Conservation (phyloP, 2,329 filamentous ascomycete genomes). For the Mycosphaerelloides madeirae region DNA sequence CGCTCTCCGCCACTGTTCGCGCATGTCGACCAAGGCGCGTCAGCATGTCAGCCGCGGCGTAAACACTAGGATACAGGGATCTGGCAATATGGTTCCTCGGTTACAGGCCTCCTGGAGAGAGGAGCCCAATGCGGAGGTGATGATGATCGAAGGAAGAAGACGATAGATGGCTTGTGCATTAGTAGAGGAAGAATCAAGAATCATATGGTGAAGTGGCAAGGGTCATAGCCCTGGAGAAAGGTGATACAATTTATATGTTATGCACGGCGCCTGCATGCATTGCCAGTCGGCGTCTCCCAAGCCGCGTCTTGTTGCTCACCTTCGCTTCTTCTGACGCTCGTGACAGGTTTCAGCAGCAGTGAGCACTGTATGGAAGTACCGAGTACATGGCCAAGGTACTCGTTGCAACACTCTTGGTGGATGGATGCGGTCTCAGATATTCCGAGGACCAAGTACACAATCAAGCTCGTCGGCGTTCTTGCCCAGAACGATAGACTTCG, state of each 20-base stretch:
- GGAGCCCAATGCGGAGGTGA: background rate
- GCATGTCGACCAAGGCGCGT: too few relatives aligned
- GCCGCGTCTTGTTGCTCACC: too few relatives aligned
- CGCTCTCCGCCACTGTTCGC: too few relatives aligned
- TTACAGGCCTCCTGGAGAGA: background rate
- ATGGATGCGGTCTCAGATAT: too few relatives aligned
- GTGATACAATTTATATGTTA: slow-evolving; percentile 1
- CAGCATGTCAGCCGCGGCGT: too few relatives aligned
- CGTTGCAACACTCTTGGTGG: too few relatives aligned
- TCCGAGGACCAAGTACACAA: too few relatives aligned
- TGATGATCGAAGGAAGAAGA: background rate
- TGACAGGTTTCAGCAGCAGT: background rate
- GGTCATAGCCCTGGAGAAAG: background rate
- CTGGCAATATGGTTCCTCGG: background rate
- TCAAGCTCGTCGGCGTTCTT: too few relatives aligned
- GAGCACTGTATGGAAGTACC: too few relatives aligned
- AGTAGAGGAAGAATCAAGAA: background rate
- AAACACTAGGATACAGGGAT: too few relatives aligned
- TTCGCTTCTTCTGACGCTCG: background rate
- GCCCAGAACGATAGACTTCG: too few relatives aligned
- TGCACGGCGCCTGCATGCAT: slow-evolving; percentile 1
- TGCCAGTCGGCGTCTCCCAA: background rate
- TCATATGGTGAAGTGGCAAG: background rate
- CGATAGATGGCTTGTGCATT: background rate
- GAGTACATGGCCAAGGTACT: too few relatives aligned